Percentiles rank a stretch among this genome's conserved stretches.
Conservation (phyloP, 2,329 filamentous ascomycete genomes). For the Fusarium marasasianum region DNA sequence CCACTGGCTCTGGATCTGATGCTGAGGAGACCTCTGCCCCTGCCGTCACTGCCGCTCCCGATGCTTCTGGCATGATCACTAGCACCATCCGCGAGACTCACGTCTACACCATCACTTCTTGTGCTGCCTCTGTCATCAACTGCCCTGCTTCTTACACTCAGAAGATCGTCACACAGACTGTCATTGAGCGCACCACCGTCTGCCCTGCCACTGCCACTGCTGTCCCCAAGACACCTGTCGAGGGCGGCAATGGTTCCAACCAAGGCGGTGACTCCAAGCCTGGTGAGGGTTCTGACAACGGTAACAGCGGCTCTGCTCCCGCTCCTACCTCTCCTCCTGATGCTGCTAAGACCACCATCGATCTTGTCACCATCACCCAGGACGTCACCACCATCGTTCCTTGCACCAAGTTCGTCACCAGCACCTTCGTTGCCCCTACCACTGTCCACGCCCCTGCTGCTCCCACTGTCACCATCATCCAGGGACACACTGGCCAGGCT, state of each 20-base stretch:
- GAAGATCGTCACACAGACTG: conserved; percentile 42
- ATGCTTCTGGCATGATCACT: conserved; percentile 31
- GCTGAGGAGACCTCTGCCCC: conserved; percentile 13
- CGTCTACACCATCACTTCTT: conserved; percentile 48
- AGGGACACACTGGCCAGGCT: conserved; percentile 12
- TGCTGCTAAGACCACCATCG: conserved; percentile 13
- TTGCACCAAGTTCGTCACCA: conserved; percentile 37
- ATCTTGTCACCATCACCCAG: conserved; percentile 36
- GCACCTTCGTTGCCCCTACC: conserved; percentile 35
- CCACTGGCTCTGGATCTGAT: conserved; percentile 8
- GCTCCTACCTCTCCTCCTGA: conserved; percentile 18
- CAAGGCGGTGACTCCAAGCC: conserved; percentile 2
- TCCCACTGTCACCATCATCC: conserved; percentile 31
- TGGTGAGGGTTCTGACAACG: background rate
- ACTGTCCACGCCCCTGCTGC: conserved; percentile 8
- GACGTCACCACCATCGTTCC: conserved; percentile 39
- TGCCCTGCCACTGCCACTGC: conserved; percentile 37
- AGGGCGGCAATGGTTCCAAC: background rate
- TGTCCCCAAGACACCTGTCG: background rate
- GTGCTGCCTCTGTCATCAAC: conserved; percentile 50
- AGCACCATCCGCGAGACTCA: conserved; percentile 38
- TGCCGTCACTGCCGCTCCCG: conserved; percentile 12
- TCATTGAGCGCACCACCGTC: conserved; percentile 31
- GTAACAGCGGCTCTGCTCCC: background rate
- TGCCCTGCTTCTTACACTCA: conserved; percentile 51